Conservation (phyloP, 805 yeast genomes). For the Starmerella geochares region DNA sequence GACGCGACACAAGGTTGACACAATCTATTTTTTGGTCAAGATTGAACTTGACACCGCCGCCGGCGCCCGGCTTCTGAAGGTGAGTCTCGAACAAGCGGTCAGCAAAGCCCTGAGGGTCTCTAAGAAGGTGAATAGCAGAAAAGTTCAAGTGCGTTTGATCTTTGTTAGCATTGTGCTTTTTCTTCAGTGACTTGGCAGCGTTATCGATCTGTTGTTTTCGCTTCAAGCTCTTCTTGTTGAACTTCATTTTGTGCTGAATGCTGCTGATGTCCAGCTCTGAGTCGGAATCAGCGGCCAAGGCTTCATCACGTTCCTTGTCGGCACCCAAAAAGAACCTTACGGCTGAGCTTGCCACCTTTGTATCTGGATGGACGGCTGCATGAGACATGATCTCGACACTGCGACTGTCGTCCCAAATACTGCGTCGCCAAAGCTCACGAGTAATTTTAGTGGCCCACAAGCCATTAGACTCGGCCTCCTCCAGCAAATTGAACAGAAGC, state of each 20-base stretch:
- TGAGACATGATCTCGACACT: constrained; percentile 97
- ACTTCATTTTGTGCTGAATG: constrained; percentile 67
- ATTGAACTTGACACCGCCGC: constrained; percentile 54
- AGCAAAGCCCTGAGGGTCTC: constrained; percentile 98
- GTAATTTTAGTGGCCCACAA: constrained; percentile 94
- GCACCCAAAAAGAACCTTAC: constrained; percentile 88
- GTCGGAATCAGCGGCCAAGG: constrained; percentile 65
- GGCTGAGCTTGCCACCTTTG: constrained; percentile 81
- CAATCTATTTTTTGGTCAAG: constrained; percentile 82
- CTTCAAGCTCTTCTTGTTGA: constrained; percentile 72
- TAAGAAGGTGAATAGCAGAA: constrained; percentile 82
- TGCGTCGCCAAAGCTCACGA: constrained; percentile 93
- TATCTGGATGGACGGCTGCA: constrained; percentile 80
- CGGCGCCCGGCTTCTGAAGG: constrained; percentile 32
- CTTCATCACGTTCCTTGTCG: constrained; percentile 84
- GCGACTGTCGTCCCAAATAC: constrained; percentile 95
- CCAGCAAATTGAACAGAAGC: constrained; percentile 72
- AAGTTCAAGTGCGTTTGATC: constrained; percentile 71
- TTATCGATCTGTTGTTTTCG: constrained; percentile 68
- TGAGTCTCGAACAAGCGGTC: constrained; percentile 68
- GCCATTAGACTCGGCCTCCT: constrained; percentile 72
- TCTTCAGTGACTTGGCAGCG: constrained; percentile 60
- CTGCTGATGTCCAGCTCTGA: constrained; percentile 53
- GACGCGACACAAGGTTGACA: constrained; percentile 75
- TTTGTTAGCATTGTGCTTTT: constrained; percentile 39